Percentiles rank a stretch among this genome's conserved stretches.
Evolutionary conservation across 2,329 filamentous ascomycete species (phyloP).

Genomic region (Calonectria montana): DNA sequence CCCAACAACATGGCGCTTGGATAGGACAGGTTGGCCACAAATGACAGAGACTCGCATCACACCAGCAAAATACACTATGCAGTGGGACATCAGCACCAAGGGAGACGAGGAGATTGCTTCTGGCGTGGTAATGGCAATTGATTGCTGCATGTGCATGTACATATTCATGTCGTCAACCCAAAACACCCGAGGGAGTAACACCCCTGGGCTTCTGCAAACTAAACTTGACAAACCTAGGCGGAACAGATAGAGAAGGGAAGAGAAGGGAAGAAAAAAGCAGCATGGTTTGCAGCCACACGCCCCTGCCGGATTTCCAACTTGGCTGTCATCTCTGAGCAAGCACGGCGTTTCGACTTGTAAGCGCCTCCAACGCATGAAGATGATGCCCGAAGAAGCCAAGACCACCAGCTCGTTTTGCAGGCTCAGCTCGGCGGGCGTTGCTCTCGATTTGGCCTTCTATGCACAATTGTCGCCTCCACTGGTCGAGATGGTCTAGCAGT

Average conservation of each 20-base stretch:
- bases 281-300: neutral
- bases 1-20: conserved; percentile 14
- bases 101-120: conserved; percentile 15
- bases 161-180: conserved; percentile 31
- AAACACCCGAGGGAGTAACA: conserved; percentile 40
- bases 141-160: conserved; percentile 15
- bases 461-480: conserved; percentile 21
- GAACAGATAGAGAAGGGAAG: neutral
- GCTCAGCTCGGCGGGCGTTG: neutral
- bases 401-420: neutral
- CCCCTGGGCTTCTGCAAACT: conserved; percentile 34
- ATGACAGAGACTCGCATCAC: neutral
- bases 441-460: conserved; percentile 2
- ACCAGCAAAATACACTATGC: conserved; percentile 6
- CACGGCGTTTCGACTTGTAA: neutral
- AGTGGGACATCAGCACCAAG: conserved; percentile 19
- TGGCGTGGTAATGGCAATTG: conserved; percentile 5
- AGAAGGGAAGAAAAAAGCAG: neutral
- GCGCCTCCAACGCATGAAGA: neutral
- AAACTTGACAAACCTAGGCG: conserved; percentile 22
- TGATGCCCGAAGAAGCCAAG: conserved; percentile 4
- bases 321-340: neutral
- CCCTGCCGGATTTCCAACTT: neutral
- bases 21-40: conserved; percentile 20
- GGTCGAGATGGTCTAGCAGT: conserved; percentile 6